Evolutionary conservation across 257 asterid genomes (phyloP), one percentile per base, ranked within the genome.

Genomic region (Solanum chiquidenum): DNA sequence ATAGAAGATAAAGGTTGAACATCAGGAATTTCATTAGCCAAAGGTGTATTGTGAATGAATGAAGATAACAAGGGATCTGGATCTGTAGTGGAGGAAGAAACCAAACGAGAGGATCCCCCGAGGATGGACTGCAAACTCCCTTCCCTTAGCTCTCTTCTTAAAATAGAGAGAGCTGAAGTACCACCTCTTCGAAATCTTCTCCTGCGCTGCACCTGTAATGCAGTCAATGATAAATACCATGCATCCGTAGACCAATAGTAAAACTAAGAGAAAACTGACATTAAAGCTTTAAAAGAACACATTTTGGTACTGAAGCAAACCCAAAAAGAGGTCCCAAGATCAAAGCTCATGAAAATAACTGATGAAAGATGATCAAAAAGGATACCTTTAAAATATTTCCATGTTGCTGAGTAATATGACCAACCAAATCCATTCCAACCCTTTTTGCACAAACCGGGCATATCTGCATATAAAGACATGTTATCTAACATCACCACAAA

Each of bases 31-130:
- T 91, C 94, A 69, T 92, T 92, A 49, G 71, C 92, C 55, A 64
- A 89, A 7, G 96, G 84, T 66, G 93, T 92, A 89, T 91, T 94
- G 91, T 85, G 91, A 40, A 96, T 94, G 90, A 96, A 96, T n/a
- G 97, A 94, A 82, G 94, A 91, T 64, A 96, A 88, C 86, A 94
- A 88, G 23, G 96, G 94, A 89, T 96, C 99, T 6, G 96, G 92
- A 86, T 92, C 94, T 4, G 92, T 25, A 40, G 89, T 93, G 1
- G 93, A 89, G 76, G 96, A 91, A 31, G 95, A 86, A 88, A 86
- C 89, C 64, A 87, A 86, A 86, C 71, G 76, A 16, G 96, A 91
- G 84, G 95, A 92, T 40, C 97, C 98, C 80, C 93, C 89, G 0
- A 93, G 91, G 87, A 95, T 86, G 64, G 98, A 92, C 64, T 91